Percentiles rank a stretch among this genome's conserved stretches.
Conservation (phyloP, 352 stramenopile genomes). For the Phytophthora agathidicida region DNA sequence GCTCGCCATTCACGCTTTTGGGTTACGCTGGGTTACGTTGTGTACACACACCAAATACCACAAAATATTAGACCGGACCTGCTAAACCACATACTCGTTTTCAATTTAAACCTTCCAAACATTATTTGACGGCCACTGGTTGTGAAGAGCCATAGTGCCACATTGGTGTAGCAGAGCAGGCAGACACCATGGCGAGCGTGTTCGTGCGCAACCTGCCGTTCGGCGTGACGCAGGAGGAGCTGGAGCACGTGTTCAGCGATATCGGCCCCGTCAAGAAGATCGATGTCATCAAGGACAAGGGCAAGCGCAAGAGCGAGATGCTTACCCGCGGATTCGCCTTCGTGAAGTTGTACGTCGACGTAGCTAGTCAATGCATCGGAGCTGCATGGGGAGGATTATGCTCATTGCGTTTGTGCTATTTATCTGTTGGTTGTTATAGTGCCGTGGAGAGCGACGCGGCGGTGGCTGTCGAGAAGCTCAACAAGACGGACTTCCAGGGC, state of each 20-base stretch:
- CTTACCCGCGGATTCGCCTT: slow-evolving; percentile 88
- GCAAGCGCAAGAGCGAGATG: slow-evolving; percentile 80
- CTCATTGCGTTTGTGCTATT: not conserved
- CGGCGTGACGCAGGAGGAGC: slow-evolving; percentile 82
- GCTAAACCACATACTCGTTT: too few species aligned
- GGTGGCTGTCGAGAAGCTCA: slow-evolving; percentile 74
- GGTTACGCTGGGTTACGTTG: too few species aligned
- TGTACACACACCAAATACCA: too few species aligned
- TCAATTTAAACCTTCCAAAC: too few species aligned
- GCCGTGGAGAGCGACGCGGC: slow-evolving; percentile 75
- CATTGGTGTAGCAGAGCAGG: slow-evolving; percentile 22
- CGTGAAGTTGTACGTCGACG: slow-evolving; percentile 88
- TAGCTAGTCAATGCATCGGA: too few species aligned
- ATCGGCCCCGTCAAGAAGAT: slow-evolving; percentile 87
- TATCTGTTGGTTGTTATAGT: slow-evolving; percentile 35
- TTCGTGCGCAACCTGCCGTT: slow-evolving; percentile 91
- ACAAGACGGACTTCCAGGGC: slow-evolving; percentile 77
- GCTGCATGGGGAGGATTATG: not conserved
- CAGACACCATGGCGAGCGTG: slow-evolving; percentile 54
- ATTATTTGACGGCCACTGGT: slow-evolving; percentile 11
- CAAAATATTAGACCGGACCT: too few species aligned
- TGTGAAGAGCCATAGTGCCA: slow-evolving; percentile 30
- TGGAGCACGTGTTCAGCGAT: slow-evolving; percentile 84
- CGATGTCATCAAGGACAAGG: slow-evolving; percentile 90
- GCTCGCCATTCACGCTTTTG: slow-evolving; percentile 22